Base-by-base conservation (phyloP, 306 rosid genomes). In the Cucumis hystrix region DNA sequence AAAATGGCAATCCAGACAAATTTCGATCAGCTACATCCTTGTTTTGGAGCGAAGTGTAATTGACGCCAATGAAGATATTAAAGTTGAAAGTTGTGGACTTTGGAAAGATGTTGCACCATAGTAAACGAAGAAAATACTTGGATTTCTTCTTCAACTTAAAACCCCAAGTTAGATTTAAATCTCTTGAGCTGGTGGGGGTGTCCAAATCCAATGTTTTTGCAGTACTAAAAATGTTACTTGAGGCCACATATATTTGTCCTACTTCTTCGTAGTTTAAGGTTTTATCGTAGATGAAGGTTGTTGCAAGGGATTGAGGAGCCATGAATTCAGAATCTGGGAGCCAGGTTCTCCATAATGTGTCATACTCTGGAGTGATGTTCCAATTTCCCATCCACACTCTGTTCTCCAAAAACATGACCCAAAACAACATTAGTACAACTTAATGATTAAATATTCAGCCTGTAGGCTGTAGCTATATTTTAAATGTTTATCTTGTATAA, bases 281-380 rank as follows among this genome's bases (percentile, higher is more conserved):
- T 0, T 0, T 10, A 0, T 15, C 12, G 5, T 2, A 43, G 35
- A 2, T 18, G 20, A 35, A 11, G 10, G 49, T 63, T 16, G 30
- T 64, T 47, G 62, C 80, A 28, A 61, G 7, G 13, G 51, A 57
- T 18, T 61, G 74, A 54, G 0, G 7, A 43, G 28, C 6, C 39
- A 77, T 41, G 21, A 41, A 77, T 18, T 6, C 8, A 47, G 64
- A 72, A 33, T 47, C 80, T 16, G 80, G 80, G 13, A 61, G 18
- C 80, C 80, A 77, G 14, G 35, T 77, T 35, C 74, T 77, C 80
- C 80, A 77, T 37, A 77, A 10, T 10, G 74, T 47, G 51, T 77
- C 80, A 1, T 47, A 43, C 4, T 77, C 45, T 11, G 72, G 74
- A 25, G 80, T 77, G 68, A 61, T 28, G 51, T 16, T 4, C 5